Conservation (phyloP, 2,329 filamentous ascomycete genomes). For the Trichoderma sp. region DNA sequence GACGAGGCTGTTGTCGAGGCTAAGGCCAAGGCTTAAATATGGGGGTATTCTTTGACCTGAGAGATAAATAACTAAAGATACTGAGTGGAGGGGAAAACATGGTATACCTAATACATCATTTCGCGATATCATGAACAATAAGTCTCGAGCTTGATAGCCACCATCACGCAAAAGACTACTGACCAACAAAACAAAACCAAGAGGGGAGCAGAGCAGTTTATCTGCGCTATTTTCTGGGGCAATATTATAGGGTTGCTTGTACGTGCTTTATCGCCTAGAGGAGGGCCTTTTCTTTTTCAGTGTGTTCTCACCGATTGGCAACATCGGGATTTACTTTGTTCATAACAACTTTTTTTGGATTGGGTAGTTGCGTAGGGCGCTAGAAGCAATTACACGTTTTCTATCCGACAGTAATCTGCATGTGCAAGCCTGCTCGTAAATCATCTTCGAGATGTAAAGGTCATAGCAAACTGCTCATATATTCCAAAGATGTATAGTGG, state of each 20-base stretch:
- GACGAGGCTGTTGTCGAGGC: conserved; percentile 43
- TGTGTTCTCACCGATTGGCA: neutral
- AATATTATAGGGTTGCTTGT: neutral
- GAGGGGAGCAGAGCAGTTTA: neutral
- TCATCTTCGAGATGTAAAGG: neutral
- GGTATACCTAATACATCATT: conserved; percentile 8
- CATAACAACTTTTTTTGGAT: neutral
- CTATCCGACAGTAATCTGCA: neutral
- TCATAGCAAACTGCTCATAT: neutral
- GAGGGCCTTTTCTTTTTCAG: neutral
- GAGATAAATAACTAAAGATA: neutral
- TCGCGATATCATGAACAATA: neutral
- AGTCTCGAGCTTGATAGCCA: neutral
- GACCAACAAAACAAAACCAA: neutral
- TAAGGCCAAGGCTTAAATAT: conserved; percentile 29
- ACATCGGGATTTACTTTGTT: neutral
- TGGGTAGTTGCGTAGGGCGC: neutral
- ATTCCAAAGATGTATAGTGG: conserved; percentile 5
- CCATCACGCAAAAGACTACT: neutral
- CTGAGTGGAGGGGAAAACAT: neutral
- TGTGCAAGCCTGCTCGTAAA: neutral
- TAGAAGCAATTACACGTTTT: neutral
- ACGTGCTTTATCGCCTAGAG: neutral
- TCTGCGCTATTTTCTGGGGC: neutral
- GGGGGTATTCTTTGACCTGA: neutral